These are phyloP conservation scores for Solanum sejunctum DNA, from an alignment of 257 asterid genomes.

Conservation along the genomic window DNA sequence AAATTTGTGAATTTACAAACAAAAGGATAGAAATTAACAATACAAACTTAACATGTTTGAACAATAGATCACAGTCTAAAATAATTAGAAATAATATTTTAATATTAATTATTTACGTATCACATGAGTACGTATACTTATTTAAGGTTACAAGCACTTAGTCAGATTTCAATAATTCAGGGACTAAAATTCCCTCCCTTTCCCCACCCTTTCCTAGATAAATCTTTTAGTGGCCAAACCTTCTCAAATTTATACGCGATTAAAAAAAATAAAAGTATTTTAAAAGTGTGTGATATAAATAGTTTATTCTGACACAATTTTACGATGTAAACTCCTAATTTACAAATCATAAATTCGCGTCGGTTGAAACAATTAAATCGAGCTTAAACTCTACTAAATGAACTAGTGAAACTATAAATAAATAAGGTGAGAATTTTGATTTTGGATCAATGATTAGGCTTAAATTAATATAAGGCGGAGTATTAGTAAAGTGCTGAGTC, in stretches of 20 bases:
- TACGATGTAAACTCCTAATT: not conserved
- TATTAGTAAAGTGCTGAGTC: not conserved
- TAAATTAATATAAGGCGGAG: not conserved
- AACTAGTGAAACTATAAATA: not conserved
- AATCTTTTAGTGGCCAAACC: not conserved
- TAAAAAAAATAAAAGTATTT: not conserved
- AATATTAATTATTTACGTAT: no score
- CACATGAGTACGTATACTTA: no score
- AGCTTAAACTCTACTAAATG: not conserved
- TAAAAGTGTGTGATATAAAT: not conserved
- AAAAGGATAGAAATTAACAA: no score
- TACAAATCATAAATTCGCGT: not conserved
- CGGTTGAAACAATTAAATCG: not conserved
- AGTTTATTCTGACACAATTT: not conserved
- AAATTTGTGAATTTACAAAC: no score
- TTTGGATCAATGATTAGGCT: not conserved
- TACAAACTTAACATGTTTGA: not conserved
- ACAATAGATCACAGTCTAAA: no score
- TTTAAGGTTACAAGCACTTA: not conserved
- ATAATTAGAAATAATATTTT: no score
- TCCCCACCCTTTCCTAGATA: not conserved
- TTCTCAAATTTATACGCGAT: not conserved
- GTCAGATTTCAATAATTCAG: not conserved
- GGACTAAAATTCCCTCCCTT: not conserved
- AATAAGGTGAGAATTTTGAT: not conserved